These are phyloP conservation scores for Globisporangium spinosum DNA, from an alignment of 352 stramenopile genomes.

Conservation along the genomic window DNA sequence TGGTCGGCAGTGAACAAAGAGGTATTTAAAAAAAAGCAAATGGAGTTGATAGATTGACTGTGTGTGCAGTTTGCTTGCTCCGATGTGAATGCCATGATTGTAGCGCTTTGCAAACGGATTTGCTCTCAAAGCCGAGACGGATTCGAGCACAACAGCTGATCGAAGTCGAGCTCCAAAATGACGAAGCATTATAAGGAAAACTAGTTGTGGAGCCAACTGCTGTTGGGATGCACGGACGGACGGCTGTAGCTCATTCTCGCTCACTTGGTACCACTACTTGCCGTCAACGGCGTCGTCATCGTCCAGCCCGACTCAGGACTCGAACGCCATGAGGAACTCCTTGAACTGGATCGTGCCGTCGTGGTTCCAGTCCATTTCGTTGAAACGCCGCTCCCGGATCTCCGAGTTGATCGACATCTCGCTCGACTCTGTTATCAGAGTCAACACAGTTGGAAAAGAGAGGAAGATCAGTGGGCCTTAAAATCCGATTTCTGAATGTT, in stretches of 20 bases:
- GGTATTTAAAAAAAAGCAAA: conserved; percentile 29
- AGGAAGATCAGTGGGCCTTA: conserved; percentile 2
- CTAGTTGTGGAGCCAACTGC: background rate
- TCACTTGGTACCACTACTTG: background rate
- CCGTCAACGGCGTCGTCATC: conserved; percentile 43
- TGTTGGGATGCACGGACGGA: background rate
- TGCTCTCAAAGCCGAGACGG: background rate
- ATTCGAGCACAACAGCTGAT: background rate
- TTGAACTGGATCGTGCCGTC: conserved; percentile 87
- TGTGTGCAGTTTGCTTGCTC: background rate
- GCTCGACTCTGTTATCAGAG: conserved; percentile 1
- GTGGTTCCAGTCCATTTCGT: conserved; percentile 87
- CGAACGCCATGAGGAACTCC: conserved; percentile 87
- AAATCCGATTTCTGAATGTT: background rate
- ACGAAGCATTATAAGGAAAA: background rate
- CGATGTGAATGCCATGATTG: too few relatives aligned
- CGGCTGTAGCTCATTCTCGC: background rate
- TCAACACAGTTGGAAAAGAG: background rate
- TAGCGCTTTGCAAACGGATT: background rate
- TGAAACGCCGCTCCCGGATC: conserved; percentile 80
- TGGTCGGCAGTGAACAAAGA: conserved; percentile 15
- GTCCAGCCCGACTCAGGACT: conserved; percentile 83
- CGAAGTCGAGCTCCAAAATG: background rate
- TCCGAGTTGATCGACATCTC: conserved; percentile 59
- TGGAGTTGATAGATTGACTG: conserved; percentile 14